These are phyloP conservation scores for Colletotrichum tabaci DNA, from an alignment of 2,329 filamentous ascomycete species.

Conservation along the genomic window DNA sequence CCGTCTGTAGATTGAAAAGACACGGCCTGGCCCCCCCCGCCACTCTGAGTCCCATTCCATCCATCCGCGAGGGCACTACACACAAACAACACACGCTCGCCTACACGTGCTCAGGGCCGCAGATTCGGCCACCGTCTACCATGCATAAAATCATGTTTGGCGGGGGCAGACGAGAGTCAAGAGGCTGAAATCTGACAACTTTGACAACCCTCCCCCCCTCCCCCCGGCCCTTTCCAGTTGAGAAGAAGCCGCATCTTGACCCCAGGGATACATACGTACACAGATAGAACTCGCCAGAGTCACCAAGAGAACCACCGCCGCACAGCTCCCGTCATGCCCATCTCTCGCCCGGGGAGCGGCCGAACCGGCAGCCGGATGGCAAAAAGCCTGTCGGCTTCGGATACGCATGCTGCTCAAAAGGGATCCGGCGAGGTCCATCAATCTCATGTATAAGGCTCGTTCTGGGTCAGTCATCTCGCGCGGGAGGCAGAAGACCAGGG, in stretches of 20 bases:
- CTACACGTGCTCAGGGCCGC: background rate
- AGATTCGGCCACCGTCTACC: background rate
- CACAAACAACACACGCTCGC: background rate
- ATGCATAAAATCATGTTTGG: slow-evolving; percentile 1
- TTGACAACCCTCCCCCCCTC: background rate
- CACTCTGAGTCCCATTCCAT: background rate
- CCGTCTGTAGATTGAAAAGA: slow-evolving; percentile 5
- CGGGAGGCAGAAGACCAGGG: background rate
- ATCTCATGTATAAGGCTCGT: slow-evolving; percentile 22
- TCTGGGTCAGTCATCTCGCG: background rate
- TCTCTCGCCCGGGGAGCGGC: background rate
- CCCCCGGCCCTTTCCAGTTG: background rate
- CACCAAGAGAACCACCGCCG: background rate
- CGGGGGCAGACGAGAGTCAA: background rate
- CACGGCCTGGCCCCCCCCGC: background rate
- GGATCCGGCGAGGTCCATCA: background rate
- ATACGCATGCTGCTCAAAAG: slow-evolving; percentile 18
- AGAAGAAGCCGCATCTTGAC: background rate
- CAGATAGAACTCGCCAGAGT: too few species aligned
- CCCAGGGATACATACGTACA: background rate
- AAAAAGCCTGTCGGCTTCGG: slow-evolving; percentile 3
- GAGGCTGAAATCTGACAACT: slow-evolving; percentile 38
- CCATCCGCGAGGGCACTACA: background rate
- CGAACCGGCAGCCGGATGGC: slow-evolving; percentile 7
- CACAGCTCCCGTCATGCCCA: background rate